Evolutionary conservation across 2,329 filamentous ascomycete species (phyloP), one percentile per base, ranked within the genome.

Genomic region (Hymenoscyphus scutula): DNA sequence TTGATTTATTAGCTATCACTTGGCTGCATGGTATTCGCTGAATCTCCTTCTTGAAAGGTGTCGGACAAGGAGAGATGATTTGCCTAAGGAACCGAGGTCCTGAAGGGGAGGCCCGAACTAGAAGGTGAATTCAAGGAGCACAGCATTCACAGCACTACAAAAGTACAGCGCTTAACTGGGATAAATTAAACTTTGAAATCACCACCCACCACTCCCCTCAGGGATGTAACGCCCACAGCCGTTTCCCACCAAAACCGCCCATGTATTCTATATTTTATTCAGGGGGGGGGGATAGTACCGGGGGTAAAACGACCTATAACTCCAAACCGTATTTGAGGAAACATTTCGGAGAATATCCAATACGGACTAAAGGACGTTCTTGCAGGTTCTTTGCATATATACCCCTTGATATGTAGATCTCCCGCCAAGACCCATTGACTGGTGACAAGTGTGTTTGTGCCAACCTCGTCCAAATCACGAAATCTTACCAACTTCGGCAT

Each of bases 31-130:
- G 3, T 23, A 48, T 48, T 48, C 41, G 11, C 38, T 5, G 41
- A 48, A 48, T 48, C 41, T 48, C 41, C 41, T 48, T 48, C 41
- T 48, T 19, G 23, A 48, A 23, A 48, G 41, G 41, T 19, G 41
- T 45, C 23, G 41, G 2, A 19, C 41, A 45, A 19, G 41, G 8
- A 19, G 23, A 19, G 17, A 8, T 45, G 41, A 48, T 48, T 23
- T 48, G 41, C 41, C 10, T 48, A 8, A 48, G 41, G 41, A 25
- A 23, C n/a, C n/a, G 19, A 25, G 41, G 19, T 48, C 11, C 41
- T 3, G 10, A 25, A 48, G 19, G 10, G 7, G 6, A 8, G 10
- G 19, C 41, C n/a, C 41, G 19, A 23, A 48, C 8, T 23, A 48
- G 41, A 48, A 48, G 41, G 41, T 48, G 41, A 23, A 48, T 11